Conservation (phyloP, 495 filamentous ascomycete species). For the Hypomontagnella submonticulosa region DNA sequence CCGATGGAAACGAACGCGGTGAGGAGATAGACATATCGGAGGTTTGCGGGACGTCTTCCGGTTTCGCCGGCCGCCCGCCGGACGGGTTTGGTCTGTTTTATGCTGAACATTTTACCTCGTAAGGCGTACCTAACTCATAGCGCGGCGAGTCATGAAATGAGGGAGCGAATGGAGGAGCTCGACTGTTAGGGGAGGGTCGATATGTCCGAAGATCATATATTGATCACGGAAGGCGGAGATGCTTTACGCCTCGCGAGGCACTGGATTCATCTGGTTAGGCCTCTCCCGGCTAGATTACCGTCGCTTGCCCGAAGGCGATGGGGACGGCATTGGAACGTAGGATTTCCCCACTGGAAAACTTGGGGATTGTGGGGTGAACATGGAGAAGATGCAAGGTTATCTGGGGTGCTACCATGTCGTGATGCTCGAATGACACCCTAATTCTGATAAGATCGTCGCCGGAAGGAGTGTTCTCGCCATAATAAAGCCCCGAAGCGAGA, state of each 20-base stretch:
- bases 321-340: background rate
- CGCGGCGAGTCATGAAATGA: background rate
- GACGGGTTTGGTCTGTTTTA: constrained; percentile 29
- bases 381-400: constrained; percentile 9
- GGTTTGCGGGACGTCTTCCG: constrained; percentile 18
- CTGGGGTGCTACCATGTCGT: background rate
- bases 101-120: constrained; percentile 17
- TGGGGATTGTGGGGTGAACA: constrained; percentile 12
- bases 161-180: background rate
- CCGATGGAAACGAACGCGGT: constrained; percentile 37
- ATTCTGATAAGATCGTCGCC: constrained; percentile 14
- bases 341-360: constrained; percentile 14
- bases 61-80: constrained; percentile 2
- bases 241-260: too few relatives aligned
- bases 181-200: too few relatives aligned
- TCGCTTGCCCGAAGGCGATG: background rate
- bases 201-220: too few relatives aligned
- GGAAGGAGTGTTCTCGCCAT: constrained; percentile 12
- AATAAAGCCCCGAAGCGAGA: constrained; percentile 25
- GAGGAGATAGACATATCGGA: constrained; percentile 32
- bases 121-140: background rate
- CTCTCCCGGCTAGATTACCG: too few relatives aligned
- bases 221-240: too few relatives aligned
- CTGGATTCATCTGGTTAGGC: too few relatives aligned
- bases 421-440: background rate